Conservation (phyloP, 345 rosid species). For the Toxicodendron radicans region DNA sequence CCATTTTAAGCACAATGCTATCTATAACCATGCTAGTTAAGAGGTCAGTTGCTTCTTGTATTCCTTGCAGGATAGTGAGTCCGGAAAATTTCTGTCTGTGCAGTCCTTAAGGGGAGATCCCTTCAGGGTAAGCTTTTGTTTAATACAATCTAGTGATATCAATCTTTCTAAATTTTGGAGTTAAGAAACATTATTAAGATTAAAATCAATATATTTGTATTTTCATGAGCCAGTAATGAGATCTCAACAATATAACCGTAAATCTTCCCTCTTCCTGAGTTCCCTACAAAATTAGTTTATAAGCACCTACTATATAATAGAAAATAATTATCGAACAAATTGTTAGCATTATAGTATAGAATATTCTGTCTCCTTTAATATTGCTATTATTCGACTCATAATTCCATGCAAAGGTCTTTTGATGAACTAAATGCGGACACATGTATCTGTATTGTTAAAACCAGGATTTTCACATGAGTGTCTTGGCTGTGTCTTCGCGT, state of each 20-base stretch:
- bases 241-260: not conserved
- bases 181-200: not conserved
- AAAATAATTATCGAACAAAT: not conserved
- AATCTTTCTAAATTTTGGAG: not conserved
- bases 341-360: not conserved
- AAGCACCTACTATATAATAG: not conserved
- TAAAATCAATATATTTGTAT: not conserved
- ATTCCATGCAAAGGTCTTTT: not conserved
- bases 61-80: slow-evolving; percentile 31
- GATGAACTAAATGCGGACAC: not conserved
- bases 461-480: slow-evolving; percentile 56
- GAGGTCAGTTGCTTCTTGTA: slow-evolving; percentile 1
- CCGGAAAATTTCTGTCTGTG: slow-evolving; percentile 43
- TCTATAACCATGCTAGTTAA: not conserved
- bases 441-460: slow-evolving; percentile 8
- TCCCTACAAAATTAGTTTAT: not conserved
- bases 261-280: not conserved
- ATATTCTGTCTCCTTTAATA: not conserved
- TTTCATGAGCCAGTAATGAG: not conserved
- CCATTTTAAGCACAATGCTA: slow-evolving; percentile 11
- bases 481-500: slow-evolving; percentile 33
- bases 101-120: slow-evolving; percentile 66
- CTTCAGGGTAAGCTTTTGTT: slow-evolving; percentile 42
- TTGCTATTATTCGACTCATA: not conserved
- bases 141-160: not conserved